phyloP scores from a whole-genome alignment of 352 stramenopile genomes.

The Aphanomyces astaci region DNA sequence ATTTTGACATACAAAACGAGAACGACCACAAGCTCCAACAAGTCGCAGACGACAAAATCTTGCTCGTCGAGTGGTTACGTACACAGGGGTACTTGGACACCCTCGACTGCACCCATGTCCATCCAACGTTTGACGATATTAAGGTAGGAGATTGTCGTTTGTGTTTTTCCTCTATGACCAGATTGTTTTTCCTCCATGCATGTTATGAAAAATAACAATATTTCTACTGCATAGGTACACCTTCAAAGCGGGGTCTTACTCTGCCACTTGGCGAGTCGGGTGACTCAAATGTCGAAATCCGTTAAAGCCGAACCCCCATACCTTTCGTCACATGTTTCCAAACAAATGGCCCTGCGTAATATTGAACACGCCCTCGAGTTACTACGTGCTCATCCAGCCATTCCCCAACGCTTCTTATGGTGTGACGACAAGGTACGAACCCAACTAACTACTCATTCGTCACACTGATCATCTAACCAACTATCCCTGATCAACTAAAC shows the following conservation, averaged over 20 bases:
- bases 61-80: neutral
- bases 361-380: conserved; percentile 1
- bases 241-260: neutral
- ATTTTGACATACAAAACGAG: too few relatives aligned
- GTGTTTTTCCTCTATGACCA: too few relatives aligned
- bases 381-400: neutral
- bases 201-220: too few relatives aligned
- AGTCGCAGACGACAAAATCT: neutral
- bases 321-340: neutral
- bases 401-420: conserved; percentile 12
- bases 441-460: too few relatives aligned
- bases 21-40: too few relatives aligned
- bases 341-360: neutral
- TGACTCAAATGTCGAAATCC: neutral
- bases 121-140: neutral
- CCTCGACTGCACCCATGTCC: neutral
- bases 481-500: too few relatives aligned
- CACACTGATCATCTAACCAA: too few relatives aligned
- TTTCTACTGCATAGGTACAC: neutral
- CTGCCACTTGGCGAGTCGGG: neutral
- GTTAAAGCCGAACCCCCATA: neutral
- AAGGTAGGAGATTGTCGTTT: conserved; percentile 1
- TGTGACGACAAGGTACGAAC: conserved; percentile 11
- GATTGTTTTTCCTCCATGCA: too few relatives aligned
- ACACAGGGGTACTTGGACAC: neutral